Evolutionary conservation across 2,329 filamentous ascomycete genomes (phyloP), one percentile per base, ranked within the genome.

Genomic region (Stagonosporopsis chrysanthemi): DNA sequence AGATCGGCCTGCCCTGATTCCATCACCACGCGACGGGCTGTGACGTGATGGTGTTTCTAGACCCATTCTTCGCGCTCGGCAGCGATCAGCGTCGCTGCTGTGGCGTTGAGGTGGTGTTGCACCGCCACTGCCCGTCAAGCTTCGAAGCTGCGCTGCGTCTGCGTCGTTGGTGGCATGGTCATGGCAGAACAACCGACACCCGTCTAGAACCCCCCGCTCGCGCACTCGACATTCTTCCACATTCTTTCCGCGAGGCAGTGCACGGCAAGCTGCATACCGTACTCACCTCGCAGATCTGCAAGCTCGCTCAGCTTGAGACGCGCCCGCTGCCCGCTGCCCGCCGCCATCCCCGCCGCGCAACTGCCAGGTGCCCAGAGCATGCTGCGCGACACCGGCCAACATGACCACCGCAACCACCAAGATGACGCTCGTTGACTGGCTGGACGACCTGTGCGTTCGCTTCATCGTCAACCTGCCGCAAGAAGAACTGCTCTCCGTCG

Each of bases 401-500:
- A 57, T 56, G 49, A 47, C 61, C 26, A 39, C 47, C 60, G 65
- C 86, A 80, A 83, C 86, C 82, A 81, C 82, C 82, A 91, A 89
- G 78, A 92, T 95, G 90, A 88, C 87, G 79, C 83, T 97, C 82
- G 90, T 92, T 86, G 92, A 97, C 79, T 96, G 92, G 93, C 85
- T 98, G 81, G 94, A 98, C 88, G 94, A 98, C 80, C 86, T 98
- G 58, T 97, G 92, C 79, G 94, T 96, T 76, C 92, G 96, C 75
- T 99, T 99, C 80, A 94, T 99, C 74, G 92, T 98, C 78, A 98
- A 99, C 79, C 86, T 98, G 60, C 95, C 96, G 42, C 85, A 90
- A 64, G 92, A 95, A 78, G 95, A 99, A 78, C 86, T 98, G 43
- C 88, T 88, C 65, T 92, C 91, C 2, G 90, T 97, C 56, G 91